phyloP scores from a whole-genome alignment of 1,284 basidiomycete species.

The Neotropicomus parvogracilis region DNA sequence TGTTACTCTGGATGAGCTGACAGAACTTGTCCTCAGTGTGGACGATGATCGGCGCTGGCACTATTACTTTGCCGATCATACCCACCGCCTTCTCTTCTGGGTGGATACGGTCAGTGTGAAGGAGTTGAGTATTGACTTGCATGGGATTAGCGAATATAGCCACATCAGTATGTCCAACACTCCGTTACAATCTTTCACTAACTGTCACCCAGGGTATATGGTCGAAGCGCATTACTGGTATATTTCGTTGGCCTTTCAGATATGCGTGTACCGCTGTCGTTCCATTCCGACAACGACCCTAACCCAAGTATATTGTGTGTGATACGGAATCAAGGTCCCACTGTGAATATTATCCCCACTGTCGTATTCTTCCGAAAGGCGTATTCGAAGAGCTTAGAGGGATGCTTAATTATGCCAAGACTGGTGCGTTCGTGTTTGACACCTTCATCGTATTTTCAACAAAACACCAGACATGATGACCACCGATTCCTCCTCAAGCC shows the following conservation, averaged over 20 bases:
- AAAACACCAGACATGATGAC: slow-evolving; percentile 18
- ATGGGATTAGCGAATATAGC: slow-evolving; percentile 7
- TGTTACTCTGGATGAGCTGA: slow-evolving; percentile 16
- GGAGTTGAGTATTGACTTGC: slow-evolving; percentile 2
- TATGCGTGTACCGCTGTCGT: background rate
- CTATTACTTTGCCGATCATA: slow-evolving; percentile 25
- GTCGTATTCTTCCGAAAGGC: slow-evolving; percentile 5
- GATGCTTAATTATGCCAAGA: slow-evolving; percentile 21
- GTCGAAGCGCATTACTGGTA: slow-evolving; percentile 18
- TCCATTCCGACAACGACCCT: slow-evolving; percentile 1
- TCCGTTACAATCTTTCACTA: background rate
- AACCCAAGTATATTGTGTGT: background rate
- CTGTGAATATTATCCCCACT: slow-evolving; percentile 23
- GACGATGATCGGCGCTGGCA: slow-evolving; percentile 1
- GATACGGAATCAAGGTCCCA: slow-evolving; percentile 13
- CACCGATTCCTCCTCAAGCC: slow-evolving; percentile 19
- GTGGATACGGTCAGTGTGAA: slow-evolving; percentile 1
- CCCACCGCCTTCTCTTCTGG: slow-evolving; percentile 21
- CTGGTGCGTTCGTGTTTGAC: slow-evolving; percentile 6
- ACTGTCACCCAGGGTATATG: slow-evolving; percentile 16
- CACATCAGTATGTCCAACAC: slow-evolving; percentile 18
- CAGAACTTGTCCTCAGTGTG: slow-evolving; percentile 20
- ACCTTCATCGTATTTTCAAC: background rate
- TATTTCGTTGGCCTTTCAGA: background rate
- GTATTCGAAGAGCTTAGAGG: slow-evolving; percentile 18